Evolutionary conservation across 306 rosid genomes (phyloP).

Genomic region (Sicyos baderoa): DNA sequence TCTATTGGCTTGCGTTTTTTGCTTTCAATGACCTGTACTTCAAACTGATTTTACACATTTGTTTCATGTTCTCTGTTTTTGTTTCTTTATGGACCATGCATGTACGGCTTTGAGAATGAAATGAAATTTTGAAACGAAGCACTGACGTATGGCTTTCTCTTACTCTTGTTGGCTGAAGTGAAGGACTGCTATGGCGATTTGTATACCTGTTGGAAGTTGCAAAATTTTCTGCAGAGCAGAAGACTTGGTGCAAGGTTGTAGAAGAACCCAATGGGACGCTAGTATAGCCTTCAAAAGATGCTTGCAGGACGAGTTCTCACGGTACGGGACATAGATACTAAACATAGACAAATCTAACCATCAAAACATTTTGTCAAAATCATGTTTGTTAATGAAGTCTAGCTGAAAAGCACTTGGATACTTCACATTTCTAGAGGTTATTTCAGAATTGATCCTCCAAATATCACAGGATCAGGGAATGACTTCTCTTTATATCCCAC

Average conservation of each 20-base stretch:
- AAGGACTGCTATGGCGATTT: slow-evolving; percentile 50
- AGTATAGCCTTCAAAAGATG: slow-evolving; percentile 28
- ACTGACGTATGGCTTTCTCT: slow-evolving; percentile 17
- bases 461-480: neutral
- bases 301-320: slow-evolving; percentile 41
- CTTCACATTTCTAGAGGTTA: neutral
- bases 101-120: neutral
- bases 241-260: slow-evolving; percentile 36
- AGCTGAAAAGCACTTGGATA: neutral
- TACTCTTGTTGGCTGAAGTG: slow-evolving; percentile 21
- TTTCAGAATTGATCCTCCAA: neutral
- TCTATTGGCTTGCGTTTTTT: neutral
- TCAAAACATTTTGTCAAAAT: slow-evolving; percentile 4
- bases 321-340: slow-evolving; percentile 32
- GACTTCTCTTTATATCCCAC: neutral
- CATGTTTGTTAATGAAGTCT: neutral
- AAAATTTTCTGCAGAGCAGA: slow-evolving; percentile 30
- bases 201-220: slow-evolving; percentile 50
- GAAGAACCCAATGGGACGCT: slow-evolving; percentile 36
- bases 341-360: neutral
- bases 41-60: neutral
- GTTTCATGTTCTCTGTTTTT: neutral
- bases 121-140: neutral
- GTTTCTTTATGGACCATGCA: neutral
- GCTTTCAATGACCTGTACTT: no score